Percentiles rank a stretch among this genome's conserved stretches.
Evolutionary conservation across 164 flowering plant genomes (phyloP).

Genomic region (Aristolochia fimbriata): DNA sequence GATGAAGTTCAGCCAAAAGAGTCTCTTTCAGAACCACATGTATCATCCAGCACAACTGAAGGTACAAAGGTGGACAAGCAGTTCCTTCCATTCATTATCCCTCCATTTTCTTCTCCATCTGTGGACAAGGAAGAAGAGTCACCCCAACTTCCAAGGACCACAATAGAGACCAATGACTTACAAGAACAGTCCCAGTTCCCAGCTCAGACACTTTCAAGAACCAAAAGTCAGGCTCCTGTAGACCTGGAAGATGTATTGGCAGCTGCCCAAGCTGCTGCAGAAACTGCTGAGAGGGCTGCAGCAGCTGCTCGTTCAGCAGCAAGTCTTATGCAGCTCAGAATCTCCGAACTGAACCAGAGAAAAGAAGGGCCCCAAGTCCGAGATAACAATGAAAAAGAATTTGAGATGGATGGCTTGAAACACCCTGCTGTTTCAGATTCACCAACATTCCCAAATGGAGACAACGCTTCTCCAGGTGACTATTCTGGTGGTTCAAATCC

Average conservation of each 20-base stretch:
- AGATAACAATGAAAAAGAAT: conserved; percentile 22
- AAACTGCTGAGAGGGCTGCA: conserved; percentile 87
- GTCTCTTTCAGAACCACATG: conserved; percentile 10
- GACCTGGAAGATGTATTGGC: conserved; percentile 84
- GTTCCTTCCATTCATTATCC: conserved; percentile 55
- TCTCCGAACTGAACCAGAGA: conserved; percentile 49
- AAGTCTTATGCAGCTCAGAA: conserved; percentile 73
- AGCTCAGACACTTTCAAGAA: conserved; percentile 2
- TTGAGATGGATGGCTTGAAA: conserved; percentile 12
- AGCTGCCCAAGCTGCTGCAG: conserved; percentile 91
- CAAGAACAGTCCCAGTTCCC: neutral
- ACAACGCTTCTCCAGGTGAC: too few relatives aligned
- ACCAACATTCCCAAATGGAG: conserved; percentile 6
- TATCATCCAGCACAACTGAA: conserved; percentile 7
- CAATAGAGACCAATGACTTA: conserved; percentile 24
- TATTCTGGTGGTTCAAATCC: conserved; percentile 5
- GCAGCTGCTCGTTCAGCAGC: conserved; percentile 92
- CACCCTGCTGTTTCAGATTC: conserved; percentile 11
- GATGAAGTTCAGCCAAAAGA: conserved; percentile 20
- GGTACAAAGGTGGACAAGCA: conserved; percentile 34
- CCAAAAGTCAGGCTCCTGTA: conserved; percentile 32
- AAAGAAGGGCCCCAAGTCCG: conserved; percentile 19
- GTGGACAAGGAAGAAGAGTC: conserved; percentile 10
- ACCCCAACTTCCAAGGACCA: conserved; percentile 5
- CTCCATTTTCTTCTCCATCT: conserved; percentile 38